A percentile compares a stretch with the other conserved stretches of the same genome.
Evolutionary conservation across 139 green algal species (phyloP).

Genomic region (Parachlorella kessleri): DNA sequence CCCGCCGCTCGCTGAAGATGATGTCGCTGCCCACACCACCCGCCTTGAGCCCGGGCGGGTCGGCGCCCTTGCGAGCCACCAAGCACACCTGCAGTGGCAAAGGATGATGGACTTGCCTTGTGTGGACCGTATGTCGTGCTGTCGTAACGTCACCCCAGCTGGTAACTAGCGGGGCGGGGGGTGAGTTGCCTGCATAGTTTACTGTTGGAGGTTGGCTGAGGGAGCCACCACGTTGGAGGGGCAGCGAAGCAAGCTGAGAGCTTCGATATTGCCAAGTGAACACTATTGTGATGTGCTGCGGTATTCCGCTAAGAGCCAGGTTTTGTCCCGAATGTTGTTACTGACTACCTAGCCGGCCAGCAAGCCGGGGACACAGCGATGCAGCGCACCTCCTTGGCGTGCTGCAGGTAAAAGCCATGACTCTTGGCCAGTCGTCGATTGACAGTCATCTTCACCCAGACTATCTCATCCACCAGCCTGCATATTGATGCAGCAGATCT

Average conservation of each 20-base stretch:
- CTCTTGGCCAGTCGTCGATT: constrained; percentile 90
- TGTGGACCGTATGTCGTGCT: background rate
- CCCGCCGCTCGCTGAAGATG: constrained; percentile 85
- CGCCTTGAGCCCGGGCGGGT: constrained; percentile 33
- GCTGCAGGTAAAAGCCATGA: constrained; percentile 96
- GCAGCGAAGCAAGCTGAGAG: background rate
- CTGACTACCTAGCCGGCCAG: no score
- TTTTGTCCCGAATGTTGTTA: no score
- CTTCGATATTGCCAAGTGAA: no score
- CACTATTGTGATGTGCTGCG: no score
- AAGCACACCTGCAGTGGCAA: constrained; percentile 67
- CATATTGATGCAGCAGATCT: background rate
- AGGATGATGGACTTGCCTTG: background rate
- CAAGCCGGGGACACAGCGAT: background rate
- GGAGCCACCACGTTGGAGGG: background rate
- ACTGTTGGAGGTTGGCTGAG: no score
- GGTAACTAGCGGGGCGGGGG: background rate
- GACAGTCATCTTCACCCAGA: constrained; percentile 96
- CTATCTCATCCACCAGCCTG: constrained; percentile 93
- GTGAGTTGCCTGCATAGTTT: background rate
- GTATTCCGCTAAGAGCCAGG: no score
- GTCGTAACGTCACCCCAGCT: background rate
- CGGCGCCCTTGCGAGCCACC: constrained; percentile 71
- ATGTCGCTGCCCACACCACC: constrained; percentile 72
- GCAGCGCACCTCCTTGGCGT: constrained; percentile 81